Evolutionary conservation across 768 basidiomycete species (phyloP).

Genomic region (Tephrocybe sp.): DNA sequence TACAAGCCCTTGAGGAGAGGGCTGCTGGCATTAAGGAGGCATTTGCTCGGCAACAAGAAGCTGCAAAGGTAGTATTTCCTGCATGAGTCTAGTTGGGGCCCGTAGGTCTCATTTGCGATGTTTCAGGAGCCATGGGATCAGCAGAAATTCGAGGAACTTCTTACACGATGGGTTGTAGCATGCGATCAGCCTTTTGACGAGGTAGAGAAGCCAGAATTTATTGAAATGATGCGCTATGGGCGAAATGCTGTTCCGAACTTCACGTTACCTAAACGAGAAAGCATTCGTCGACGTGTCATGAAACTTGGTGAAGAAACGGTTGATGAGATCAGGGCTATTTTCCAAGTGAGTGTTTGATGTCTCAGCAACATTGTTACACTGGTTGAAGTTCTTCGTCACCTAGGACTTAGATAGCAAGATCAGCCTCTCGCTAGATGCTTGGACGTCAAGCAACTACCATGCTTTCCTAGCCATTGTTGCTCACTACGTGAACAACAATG

Average conservation of each 20-base stretch:
- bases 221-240: too few species aligned
- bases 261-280: too few species aligned
- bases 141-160: constrained; percentile 2
- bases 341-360: neutral
- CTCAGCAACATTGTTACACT: neutral
- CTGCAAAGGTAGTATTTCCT: too few species aligned
- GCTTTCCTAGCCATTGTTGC: constrained; percentile 24
- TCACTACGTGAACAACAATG: constrained; percentile 21
- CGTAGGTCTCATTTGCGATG: too few species aligned
- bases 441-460: constrained; percentile 26
- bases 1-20: too few species aligned
- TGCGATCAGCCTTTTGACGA: constrained; percentile 21
- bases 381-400: neutral
- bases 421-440: constrained; percentile 20
- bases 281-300: constrained; percentile 1
- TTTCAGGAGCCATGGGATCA: constrained; percentile 5
- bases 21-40: too few species aligned
- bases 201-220: constrained; percentile 18
- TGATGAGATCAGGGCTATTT: constrained; percentile 1
- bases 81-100: too few species aligned
- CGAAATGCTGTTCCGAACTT: too few species aligned
- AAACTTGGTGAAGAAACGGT: neutral
- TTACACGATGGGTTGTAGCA: constrained; percentile 4
- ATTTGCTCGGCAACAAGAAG: too few species aligned
- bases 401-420: constrained; percentile 19